A percentile compares a stretch with the other conserved stretches of the same genome.
Conservation (phyloP, 108 stramenopile species). For the Skeletonema costatum region DNA sequence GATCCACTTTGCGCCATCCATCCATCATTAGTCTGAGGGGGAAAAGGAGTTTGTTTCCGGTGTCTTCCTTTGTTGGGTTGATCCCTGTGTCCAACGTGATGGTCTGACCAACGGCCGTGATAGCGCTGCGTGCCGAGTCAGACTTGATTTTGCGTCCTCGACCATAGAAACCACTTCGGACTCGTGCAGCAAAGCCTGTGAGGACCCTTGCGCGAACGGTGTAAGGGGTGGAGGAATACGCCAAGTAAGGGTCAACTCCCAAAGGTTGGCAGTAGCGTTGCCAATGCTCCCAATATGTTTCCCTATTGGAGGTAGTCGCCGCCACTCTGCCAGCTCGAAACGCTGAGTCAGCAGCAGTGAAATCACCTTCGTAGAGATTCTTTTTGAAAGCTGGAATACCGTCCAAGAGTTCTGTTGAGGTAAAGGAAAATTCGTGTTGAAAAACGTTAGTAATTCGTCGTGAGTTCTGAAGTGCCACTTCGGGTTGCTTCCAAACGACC, state of each 20-base stretch:
- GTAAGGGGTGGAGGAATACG: not conserved
- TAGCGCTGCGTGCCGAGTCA: constrained; percentile 1
- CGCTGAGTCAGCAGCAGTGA: constrained; percentile 8
- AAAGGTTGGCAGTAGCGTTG: not conserved
- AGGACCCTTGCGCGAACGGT: not conserved
- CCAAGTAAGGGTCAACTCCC: constrained; percentile 16
- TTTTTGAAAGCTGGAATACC: constrained; percentile 2
- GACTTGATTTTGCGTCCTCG: not conserved
- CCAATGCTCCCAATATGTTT: constrained; percentile 17
- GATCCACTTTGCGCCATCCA: not conserved
- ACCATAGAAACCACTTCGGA: not conserved
- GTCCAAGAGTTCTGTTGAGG: constrained; percentile 26
- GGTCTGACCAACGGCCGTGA: constrained; percentile 14
- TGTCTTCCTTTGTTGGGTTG: constrained; percentile 5
- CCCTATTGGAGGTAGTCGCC: constrained; percentile 14
- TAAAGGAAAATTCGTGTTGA: constrained; percentile 11
- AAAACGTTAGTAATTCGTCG: constrained; percentile 8
- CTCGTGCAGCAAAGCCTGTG: not conserved
- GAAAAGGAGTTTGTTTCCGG: not conserved
- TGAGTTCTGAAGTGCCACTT: constrained; percentile 24
- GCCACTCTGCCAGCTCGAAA: constrained; percentile 14
- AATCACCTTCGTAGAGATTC: not conserved
- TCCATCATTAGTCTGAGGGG: not conserved
- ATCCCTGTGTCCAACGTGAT: constrained; percentile 6
- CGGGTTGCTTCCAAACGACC: constrained; percentile 23